A percentile compares a stretch with the other conserved stretches of the same genome.
phyloP scores from a whole-genome alignment of 2,329 filamentous ascomycete genomes.

The Monilinia vaccinii-corymbosi region DNA sequence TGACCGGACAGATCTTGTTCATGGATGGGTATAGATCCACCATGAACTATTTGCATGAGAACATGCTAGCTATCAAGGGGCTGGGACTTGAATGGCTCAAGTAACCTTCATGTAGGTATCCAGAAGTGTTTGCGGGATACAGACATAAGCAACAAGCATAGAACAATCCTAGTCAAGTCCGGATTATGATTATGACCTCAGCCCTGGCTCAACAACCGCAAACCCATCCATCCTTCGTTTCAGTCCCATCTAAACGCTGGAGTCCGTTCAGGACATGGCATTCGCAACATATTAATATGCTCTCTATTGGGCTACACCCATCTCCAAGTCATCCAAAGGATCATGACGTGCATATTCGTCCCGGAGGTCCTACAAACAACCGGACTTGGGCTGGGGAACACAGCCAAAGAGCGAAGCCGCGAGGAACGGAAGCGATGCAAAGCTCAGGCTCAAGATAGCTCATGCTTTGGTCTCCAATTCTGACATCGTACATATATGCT shows the following conservation, averaged over 20 bases:
- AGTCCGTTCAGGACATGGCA: not conserved
- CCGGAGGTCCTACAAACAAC: conserved; percentile 4
- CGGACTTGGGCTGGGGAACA: conserved; percentile 3
- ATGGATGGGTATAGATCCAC: not conserved
- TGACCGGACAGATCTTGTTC: not conserved
- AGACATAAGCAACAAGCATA: not conserved
- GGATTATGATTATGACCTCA: not conserved
- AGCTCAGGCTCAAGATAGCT: not conserved
- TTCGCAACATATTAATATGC: not conserved
- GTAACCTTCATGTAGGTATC: not conserved
- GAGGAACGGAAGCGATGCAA: not conserved
- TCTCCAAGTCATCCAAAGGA: not conserved
- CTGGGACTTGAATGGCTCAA: not conserved
- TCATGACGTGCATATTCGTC: conserved; percentile 2
- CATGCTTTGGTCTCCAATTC: not conserved
- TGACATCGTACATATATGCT: not conserved
- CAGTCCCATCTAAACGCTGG: not conserved
- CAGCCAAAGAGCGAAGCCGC: conserved; percentile 1
- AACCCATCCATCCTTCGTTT: not conserved
- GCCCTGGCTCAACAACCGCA: not conserved
- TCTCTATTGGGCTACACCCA: not conserved
- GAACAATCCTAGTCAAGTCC: not conserved
- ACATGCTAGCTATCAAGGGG: not conserved
- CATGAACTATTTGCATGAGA: not conserved
- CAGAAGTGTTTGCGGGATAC: not conserved